phyloP scores from a whole-genome alignment of 176 grass and related monocot species.

The Oryza coarctata region DNA sequence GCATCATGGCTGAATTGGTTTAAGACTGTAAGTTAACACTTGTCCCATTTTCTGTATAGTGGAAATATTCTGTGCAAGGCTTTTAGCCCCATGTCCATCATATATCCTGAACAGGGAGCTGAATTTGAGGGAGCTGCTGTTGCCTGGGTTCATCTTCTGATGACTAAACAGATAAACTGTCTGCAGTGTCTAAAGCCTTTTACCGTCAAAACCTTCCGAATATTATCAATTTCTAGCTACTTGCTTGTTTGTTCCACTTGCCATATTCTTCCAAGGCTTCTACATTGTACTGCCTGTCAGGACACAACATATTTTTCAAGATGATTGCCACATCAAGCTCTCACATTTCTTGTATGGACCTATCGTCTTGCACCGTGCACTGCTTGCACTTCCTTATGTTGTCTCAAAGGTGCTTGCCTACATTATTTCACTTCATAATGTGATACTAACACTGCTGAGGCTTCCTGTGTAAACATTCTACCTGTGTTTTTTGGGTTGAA shows the following conservation, averaged over 20 bases:
- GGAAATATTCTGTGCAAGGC: slow-evolving; percentile 26
- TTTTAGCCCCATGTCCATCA: slow-evolving; percentile 11
- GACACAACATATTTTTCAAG: not conserved
- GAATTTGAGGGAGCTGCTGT: slow-evolving; percentile 34
- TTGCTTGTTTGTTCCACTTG: slow-evolving; percentile 22
- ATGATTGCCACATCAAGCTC: not conserved
- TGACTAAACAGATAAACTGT: slow-evolving; percentile 21
- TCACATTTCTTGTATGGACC: not conserved
- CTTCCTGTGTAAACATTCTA: not conserved
- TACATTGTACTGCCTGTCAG: slow-evolving; percentile 19
- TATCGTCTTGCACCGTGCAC: not conserved
- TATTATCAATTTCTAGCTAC: slow-evolving; percentile 18
- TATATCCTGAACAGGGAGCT: not conserved
- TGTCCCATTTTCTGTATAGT: not conserved
- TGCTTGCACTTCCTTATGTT: not conserved
- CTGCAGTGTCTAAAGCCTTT: slow-evolving; percentile 29
- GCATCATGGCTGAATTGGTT: not conserved
- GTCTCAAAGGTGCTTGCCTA: slow-evolving; percentile 3
- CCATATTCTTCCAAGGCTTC: slow-evolving; percentile 25
- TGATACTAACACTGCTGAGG: not conserved
- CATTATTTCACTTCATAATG: not conserved
- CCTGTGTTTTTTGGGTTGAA: not conserved
- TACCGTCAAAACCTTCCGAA: slow-evolving; percentile 29
- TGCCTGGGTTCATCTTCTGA: slow-evolving; percentile 29
- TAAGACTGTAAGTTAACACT: not conserved